A percentile compares a stretch with the other conserved stretches of the same genome.
phyloP scores from a whole-genome alignment of 2,329 filamentous ascomycete genomes.

The Clonostachys rosea region DNA sequence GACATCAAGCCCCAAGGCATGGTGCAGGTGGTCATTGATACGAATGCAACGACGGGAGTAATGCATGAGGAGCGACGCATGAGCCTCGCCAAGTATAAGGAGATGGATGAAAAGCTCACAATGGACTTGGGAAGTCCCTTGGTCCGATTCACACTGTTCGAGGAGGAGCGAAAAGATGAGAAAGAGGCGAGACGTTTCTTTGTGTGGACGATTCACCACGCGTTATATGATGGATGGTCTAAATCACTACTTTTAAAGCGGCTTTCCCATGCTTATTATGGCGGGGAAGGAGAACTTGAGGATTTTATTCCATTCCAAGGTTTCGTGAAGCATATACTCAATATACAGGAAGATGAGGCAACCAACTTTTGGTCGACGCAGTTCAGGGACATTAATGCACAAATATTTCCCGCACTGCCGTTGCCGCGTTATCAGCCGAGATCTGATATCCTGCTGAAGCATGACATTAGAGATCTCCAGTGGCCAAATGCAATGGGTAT shows the following conservation, averaged over 20 bases:
- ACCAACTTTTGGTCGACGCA: slow-evolving; percentile 3
- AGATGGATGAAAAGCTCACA: too few species aligned
- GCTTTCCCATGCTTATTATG: too few species aligned
- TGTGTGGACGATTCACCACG: slow-evolving; percentile 13
- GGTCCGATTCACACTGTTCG: too few species aligned
- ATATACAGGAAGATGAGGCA: slow-evolving; percentile 1
- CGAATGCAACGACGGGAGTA: not conserved
- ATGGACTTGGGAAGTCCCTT: too few species aligned
- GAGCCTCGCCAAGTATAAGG: too few species aligned
- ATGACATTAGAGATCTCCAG: too few species aligned
- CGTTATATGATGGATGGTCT: slow-evolving; percentile 11
- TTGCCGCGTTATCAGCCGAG: not conserved
- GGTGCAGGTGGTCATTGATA: slow-evolving; percentile 39
- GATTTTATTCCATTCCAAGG: too few species aligned
- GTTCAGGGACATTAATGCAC: not conserved
- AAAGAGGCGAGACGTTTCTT: slow-evolving; percentile 4
- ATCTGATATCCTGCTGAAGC: not conserved
- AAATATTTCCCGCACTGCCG: not conserved
- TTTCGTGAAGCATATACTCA: slow-evolving; percentile 6
- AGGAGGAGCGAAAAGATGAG: not conserved
- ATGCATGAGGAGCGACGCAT: not conserved
- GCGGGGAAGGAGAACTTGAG: too few species aligned
- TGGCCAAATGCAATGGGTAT: not conserved
- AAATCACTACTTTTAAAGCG: not conserved
- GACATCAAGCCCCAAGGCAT: slow-evolving; percentile 36